A percentile compares a stretch with the other conserved stretches of the same genome.
Conservation (phyloP, 352 stramenopile species). For the Achlya hypogyna region DNA sequence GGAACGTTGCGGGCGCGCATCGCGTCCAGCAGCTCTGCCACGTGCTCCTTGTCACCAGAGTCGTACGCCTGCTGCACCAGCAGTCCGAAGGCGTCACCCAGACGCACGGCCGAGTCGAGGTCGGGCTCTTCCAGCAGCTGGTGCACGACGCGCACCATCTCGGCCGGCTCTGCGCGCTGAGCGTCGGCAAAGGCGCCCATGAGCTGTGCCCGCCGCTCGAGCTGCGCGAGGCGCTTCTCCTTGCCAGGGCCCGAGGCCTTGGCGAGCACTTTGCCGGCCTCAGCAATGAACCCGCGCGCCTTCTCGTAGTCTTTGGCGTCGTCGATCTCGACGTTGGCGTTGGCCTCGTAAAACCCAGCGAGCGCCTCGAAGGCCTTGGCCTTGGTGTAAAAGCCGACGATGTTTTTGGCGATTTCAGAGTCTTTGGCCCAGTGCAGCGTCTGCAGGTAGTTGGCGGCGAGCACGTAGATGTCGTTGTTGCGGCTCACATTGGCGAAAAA, state of each 20-base stretch:
- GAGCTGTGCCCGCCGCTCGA: conserved; percentile 54
- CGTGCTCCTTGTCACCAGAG: conserved; percentile 52
- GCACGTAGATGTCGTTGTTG: conserved; percentile 91
- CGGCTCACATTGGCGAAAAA: conserved; percentile 90
- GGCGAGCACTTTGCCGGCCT: conserved; percentile 78
- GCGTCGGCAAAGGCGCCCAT: conserved; percentile 84
- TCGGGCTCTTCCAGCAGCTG: conserved; percentile 77
- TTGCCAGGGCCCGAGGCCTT: conserved; percentile 69
- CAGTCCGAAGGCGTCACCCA: conserved; percentile 85
- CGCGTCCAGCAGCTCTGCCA: conserved; percentile 57
- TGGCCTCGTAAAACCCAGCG: conserved; percentile 85
- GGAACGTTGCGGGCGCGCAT: conserved; percentile 62
- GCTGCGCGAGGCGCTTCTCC: conserved; percentile 44
- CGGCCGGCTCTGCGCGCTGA: conserved; percentile 44
- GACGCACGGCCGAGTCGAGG: conserved; percentile 78
- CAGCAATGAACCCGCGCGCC: conserved; percentile 79
- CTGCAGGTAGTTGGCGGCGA: conserved; percentile 94
- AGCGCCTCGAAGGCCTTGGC: conserved; percentile 88
- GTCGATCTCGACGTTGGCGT: conserved; percentile 89
- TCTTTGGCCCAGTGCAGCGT: conserved; percentile 91
- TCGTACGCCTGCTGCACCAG: conserved; percentile 74
- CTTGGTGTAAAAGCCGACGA: conserved; percentile 93
- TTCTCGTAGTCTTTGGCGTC: conserved; percentile 94
- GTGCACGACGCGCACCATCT: conserved; percentile 68
- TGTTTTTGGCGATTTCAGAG: conserved; percentile 86